Evolutionary conservation across 2,329 filamentous ascomycete species (phyloP).

Genomic region (Sphaerulina musiva): DNA sequence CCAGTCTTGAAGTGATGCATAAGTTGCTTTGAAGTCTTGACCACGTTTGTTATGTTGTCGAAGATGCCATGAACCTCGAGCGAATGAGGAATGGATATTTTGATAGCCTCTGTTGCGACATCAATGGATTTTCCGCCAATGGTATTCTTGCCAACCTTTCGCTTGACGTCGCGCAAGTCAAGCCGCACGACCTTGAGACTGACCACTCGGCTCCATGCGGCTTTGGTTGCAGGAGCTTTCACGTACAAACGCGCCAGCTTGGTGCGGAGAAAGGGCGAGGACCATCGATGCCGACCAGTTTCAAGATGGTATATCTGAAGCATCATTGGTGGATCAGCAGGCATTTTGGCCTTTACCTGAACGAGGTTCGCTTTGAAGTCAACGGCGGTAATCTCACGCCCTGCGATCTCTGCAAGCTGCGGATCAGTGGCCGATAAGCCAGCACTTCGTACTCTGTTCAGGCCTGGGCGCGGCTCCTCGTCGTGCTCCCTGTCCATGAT

Average conservation of each 20-base stretch:
- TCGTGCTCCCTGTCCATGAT: constrained; percentile 31
- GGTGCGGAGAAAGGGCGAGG: constrained; percentile 70
- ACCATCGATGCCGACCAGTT: constrained; percentile 78
- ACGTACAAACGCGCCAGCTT: constrained; percentile 80
- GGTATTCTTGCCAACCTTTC: constrained; percentile 51
- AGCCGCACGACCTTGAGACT: constrained; percentile 75
- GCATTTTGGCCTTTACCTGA: constrained; percentile 84
- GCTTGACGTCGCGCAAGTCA: constrained; percentile 70
- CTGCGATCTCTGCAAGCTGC: constrained; percentile 28
- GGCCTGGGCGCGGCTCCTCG: constrained; percentile 12
- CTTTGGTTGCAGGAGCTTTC: constrained; percentile 73
- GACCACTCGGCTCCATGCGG: constrained; percentile 78
- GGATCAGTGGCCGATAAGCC: constrained; percentile 23
- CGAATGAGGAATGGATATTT: constrained; percentile 83
- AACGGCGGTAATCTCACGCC: constrained; percentile 65
- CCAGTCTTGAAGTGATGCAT: constrained; percentile 86
- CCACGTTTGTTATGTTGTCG: constrained; percentile 84
- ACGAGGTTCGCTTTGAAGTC: constrained; percentile 76
- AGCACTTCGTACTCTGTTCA: constrained; percentile 19
- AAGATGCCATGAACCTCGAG: constrained; percentile 82
- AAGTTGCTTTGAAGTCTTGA: constrained; percentile 84
- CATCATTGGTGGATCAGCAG: constrained; percentile 84
- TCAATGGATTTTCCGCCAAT: constrained; percentile 78
- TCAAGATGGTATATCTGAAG: constrained; percentile 79
- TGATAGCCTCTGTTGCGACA: constrained; percentile 74